These are phyloP conservation scores for Canavalia gladiata DNA, from an alignment of 306 rosid species.

Conservation along the genomic window DNA sequence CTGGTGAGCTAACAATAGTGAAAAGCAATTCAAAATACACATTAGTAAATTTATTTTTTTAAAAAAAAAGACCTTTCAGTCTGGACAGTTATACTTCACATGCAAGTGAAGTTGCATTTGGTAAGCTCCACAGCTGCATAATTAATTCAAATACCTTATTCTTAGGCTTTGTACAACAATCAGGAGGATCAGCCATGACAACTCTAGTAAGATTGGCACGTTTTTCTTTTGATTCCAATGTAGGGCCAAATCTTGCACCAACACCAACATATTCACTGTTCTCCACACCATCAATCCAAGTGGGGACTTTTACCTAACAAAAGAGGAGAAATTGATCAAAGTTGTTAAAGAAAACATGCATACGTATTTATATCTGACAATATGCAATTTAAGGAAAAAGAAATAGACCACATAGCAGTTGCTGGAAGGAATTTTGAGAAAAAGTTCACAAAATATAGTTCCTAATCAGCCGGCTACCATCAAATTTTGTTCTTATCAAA, in stretches of 20 bases:
- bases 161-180: slow-evolving; percentile 76
- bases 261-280: slow-evolving; percentile 83
- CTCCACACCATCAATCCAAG: slow-evolving; percentile 78
- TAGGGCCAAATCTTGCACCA: slow-evolving; percentile 95
- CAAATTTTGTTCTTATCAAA: neutral
- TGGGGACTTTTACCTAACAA: slow-evolving; percentile 88
- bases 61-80: slow-evolving; percentile 37
- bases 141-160: slow-evolving; percentile 62
- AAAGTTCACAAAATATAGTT: slow-evolving; percentile 8
- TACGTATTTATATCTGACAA: slow-evolving; percentile 18
- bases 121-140: slow-evolving; percentile 34
- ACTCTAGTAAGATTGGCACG: slow-evolving; percentile 88
- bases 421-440: slow-evolving; percentile 8
- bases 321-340: slow-evolving; percentile 38
- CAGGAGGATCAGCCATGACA: slow-evolving; percentile 97
- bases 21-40: slow-evolving; percentile 54
- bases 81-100: slow-evolving; percentile 35
- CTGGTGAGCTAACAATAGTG: slow-evolving; percentile 74
- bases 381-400: slow-evolving; percentile 25
- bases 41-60: slow-evolving; percentile 26
- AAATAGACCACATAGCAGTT: neutral
- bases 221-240: slow-evolving; percentile 89
- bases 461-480: neutral
- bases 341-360: neutral
- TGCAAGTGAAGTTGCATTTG: slow-evolving; percentile 30